These are phyloP conservation scores for Termitomyces sp. DNA, from an alignment of 768 basidiomycete genomes.

Conservation along the genomic window DNA sequence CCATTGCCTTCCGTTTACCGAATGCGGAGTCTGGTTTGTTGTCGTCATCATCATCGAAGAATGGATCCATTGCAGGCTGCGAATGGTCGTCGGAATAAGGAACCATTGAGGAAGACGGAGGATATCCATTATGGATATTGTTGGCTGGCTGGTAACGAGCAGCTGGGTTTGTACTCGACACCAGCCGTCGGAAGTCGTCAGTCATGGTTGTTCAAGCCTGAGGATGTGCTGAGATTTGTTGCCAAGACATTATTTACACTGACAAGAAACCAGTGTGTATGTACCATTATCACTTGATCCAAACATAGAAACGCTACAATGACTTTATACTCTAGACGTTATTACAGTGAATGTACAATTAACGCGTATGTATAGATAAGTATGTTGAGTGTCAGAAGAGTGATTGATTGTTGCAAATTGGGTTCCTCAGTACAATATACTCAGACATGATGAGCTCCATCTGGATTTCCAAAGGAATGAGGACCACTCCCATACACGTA, in stretches of 20 bases:
- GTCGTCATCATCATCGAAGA: conserved; percentile 85
- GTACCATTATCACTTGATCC: conserved; percentile 8
- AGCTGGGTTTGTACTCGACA: conserved; percentile 70
- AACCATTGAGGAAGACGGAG: conserved; percentile 44
- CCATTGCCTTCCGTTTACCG: conserved; percentile 45
- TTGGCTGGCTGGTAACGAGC: conserved; percentile 49
- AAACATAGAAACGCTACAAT: conserved; percentile 7
- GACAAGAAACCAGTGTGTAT: conserved; percentile 10
- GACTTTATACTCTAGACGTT: too few relatives aligned
- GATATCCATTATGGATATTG: conserved; percentile 57
- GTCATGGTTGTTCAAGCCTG: conserved; percentile 47
- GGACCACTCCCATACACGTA: background rate
- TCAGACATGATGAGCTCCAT: background rate
- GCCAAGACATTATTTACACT: conserved; percentile 9
- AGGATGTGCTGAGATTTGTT: background rate
- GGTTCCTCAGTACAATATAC: background rate
- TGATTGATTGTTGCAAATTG: too few relatives aligned
- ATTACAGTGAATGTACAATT: too few relatives aligned
- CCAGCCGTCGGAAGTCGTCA: conserved; percentile 73
- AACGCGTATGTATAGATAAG: background rate
- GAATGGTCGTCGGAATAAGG: conserved; percentile 42
- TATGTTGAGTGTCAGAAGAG: background rate
- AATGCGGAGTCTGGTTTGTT: conserved; percentile 68
- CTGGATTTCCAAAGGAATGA: background rate
- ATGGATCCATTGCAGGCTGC: conserved; percentile 68